Evolutionary conservation across 2,329 filamentous ascomycete species (phyloP), one percentile per base, ranked within the genome.

Genomic region (Cercospora sesami): DNA sequence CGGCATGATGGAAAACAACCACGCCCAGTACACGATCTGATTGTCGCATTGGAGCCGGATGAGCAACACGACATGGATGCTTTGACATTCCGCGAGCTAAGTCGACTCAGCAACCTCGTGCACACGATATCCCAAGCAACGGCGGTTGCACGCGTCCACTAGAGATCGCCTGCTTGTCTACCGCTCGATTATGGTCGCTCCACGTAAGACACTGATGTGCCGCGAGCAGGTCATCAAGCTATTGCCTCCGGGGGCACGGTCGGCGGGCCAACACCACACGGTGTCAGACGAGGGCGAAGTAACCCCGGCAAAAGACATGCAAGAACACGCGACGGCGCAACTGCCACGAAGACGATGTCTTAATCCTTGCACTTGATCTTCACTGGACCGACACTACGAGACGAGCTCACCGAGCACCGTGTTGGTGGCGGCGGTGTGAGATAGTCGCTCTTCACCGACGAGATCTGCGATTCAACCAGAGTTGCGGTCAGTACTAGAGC

Each of bases 281-380:
- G 26, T 58, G n/a, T n/a, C n/a, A 33, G 30, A 28, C 21, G 53
- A 58, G 26, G 53, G 26, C 53, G 53, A 58, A 58, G 53, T 58
- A 58, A 58, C 16, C 26, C 53, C 53, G 53, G 30, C 23, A 28
- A 42, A 30, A 21, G 53, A 58, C 5, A 26, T 23, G 45, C 45
- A 58, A 58, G 53, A 58, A 58, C 53, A 58, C 23, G 53, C 53
- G 53, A 28, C 53, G 30, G 53, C 26, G 53, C 53, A 28, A 33
- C 53, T 58, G 26, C 26, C 53, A 58, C 53, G 45, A 51, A 51
- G 45, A 51, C 45, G 45, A 14, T 51, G 53, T 28, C 53, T 7
- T 28, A 18, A 31, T 31, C 53, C 53, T 58, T 30, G 53, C 30
- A 30, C 30, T 30, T 30, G 26, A 58, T 58, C 53, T 28, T 28